Evolutionary conservation across 495 filamentous ascomycete genomes (phyloP).

Genomic region (Neurospora terricola): DNA sequence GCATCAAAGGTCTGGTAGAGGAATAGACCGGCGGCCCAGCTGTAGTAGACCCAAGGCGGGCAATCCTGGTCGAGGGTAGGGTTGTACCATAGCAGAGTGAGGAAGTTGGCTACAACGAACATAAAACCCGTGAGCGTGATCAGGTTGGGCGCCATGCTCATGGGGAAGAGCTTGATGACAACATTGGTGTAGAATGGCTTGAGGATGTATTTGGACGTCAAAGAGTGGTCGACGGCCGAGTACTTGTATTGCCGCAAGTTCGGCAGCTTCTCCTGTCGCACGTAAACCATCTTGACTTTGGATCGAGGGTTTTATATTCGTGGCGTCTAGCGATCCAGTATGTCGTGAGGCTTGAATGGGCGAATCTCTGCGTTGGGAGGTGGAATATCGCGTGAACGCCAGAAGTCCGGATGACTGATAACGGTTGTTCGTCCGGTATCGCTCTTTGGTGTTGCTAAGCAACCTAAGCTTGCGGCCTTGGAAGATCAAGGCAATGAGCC

Average conservation of each 20-base stretch:
- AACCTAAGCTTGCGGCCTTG: background rate
- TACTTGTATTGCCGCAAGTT: constrained; percentile 89
- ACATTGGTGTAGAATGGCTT: constrained; percentile 97
- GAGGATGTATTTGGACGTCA: constrained; percentile 79
- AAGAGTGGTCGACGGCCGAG: constrained; percentile 77
- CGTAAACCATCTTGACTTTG: constrained; percentile 57
- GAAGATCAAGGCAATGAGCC: background rate
- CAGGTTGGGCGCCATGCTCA: constrained; percentile 80
- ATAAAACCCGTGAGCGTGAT: constrained; percentile 88
- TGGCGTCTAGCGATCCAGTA: background rate
- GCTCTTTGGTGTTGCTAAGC: background rate
- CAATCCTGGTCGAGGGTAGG: constrained; percentile 91
- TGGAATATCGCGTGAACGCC: background rate
- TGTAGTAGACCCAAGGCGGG: constrained; percentile 87
- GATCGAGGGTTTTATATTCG: background rate
- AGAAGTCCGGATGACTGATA: background rate
- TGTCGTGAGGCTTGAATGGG: background rate
- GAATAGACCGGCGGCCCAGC: constrained; percentile 82
- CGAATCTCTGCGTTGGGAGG: background rate
- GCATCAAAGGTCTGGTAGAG: constrained; percentile 98
- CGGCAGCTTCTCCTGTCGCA: constrained; percentile 81
- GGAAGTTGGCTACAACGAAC: constrained; percentile 84
- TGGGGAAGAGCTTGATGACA: constrained; percentile 88
- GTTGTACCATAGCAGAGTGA: constrained; percentile 93
- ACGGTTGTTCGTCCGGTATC: background rate